Evolutionary conservation across 2,329 filamentous ascomycete species (phyloP).

Genomic region (Diaporthe nobilis): DNA sequence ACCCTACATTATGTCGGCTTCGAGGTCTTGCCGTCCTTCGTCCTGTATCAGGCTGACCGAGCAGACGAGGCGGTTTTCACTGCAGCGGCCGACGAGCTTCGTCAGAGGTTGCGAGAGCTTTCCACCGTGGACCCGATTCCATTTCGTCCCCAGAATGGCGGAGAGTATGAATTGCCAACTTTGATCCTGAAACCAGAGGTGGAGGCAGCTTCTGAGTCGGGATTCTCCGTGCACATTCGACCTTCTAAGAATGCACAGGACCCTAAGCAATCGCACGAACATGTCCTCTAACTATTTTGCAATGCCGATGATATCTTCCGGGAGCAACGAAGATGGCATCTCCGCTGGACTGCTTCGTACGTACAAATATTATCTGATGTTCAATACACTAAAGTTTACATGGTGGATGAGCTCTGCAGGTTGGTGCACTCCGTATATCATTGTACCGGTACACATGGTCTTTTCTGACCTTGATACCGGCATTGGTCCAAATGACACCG

Average conservation of each 20-base stretch:
- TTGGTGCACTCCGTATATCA: background rate
- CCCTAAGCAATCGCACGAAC: background rate
- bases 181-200: background rate
- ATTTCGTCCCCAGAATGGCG: background rate
- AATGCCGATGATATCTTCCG: background rate
- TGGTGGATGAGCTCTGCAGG: background rate
- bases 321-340: fast-evolving
- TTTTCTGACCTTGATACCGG: background rate
- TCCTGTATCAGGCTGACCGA: constrained; percentile 9
- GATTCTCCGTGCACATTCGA: constrained; percentile 1
- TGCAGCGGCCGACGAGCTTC: background rate
- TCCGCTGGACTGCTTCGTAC: background rate
- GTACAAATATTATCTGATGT: background rate
- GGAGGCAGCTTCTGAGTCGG: background rate
- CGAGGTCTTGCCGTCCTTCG: constrained; percentile 15
- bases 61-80: background rate
- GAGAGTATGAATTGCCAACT: background rate
- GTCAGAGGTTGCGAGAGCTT: background rate
- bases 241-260: background rate
- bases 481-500: background rate
- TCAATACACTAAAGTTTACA: background rate
- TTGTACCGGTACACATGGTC: background rate
- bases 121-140: background rate
- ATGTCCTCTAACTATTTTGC: background rate
- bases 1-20: background rate